Percentiles rank a stretch among this genome's conserved stretches.
These are phyloP conservation scores for Diaporthe aspalathi DNA, from an alignment of 2,329 filamentous ascomycete genomes.

Conservation along the genomic window DNA sequence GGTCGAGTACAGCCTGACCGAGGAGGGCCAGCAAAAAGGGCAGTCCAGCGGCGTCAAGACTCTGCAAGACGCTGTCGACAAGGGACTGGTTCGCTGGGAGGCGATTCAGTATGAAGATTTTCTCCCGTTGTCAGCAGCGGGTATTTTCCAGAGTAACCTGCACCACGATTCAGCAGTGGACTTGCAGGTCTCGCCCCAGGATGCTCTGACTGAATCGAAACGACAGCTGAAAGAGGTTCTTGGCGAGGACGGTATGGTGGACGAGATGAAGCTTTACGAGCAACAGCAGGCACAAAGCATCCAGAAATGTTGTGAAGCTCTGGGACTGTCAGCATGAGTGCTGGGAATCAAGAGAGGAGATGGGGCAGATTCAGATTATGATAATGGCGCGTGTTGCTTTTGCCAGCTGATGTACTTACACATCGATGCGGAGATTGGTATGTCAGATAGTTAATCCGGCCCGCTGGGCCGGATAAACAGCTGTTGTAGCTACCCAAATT, in stretches of 20 bases:
- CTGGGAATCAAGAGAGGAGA: background rate
- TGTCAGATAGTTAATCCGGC: too few relatives aligned
- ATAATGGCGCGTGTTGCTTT: background rate
- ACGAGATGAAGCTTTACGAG: conserved; percentile 34
- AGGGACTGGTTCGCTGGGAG: conserved; percentile 49
- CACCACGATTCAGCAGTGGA: conserved; percentile 20
- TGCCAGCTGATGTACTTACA: background rate
- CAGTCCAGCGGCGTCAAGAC: background rate
- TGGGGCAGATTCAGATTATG: too few relatives aligned
- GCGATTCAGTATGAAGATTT: conserved; percentile 67
- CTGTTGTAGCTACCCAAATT: background rate
- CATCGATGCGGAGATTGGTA: too few relatives aligned
- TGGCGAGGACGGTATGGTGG: conserved; percentile 21
- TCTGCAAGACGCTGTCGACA: conserved; percentile 41
- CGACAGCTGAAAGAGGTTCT: conserved; percentile 17
- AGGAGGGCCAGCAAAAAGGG: conserved; percentile 15
- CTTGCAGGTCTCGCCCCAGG: background rate
- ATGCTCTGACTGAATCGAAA: conserved; percentile 15
- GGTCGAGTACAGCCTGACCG: conserved; percentile 49
- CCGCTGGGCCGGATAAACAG: background rate
- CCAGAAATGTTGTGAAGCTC: background rate
- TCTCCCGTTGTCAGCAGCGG: conserved; percentile 62
- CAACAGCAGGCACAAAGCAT: conserved; percentile 24
- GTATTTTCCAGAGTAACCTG: conserved; percentile 50
- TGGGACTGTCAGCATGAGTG: background rate